These are phyloP conservation scores for Oidiodendron maius DNA, from an alignment of 495 filamentous ascomycete species.

Conservation along the genomic window DNA sequence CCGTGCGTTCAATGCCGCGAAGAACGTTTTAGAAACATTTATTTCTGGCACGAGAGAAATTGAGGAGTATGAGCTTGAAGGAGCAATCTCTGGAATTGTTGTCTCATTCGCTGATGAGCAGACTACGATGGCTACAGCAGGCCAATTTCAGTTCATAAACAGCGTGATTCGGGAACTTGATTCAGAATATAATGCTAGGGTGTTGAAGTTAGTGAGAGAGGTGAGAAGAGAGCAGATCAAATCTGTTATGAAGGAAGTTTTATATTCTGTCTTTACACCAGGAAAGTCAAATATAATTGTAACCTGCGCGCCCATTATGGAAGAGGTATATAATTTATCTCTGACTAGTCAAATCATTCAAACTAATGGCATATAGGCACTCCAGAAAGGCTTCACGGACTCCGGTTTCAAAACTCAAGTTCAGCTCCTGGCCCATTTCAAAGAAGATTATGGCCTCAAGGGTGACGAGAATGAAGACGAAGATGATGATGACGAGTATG, in stretches of 20 bases:
- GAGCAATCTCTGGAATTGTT: constrained; percentile 83
- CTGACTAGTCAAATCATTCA: constrained; percentile 11
- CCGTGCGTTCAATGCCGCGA: constrained; percentile 75
- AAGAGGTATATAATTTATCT: constrained; percentile 56
- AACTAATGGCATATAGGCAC: constrained; percentile 41
- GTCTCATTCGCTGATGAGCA: constrained; percentile 81
- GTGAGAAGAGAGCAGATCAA: constrained; percentile 75
- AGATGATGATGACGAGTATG: constrained; percentile 58
- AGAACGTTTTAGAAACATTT: constrained; percentile 65
- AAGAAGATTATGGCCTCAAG: constrained; percentile 87
- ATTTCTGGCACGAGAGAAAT: constrained; percentile 56
- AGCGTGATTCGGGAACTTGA: constrained; percentile 71
- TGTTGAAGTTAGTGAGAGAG: constrained; percentile 69
- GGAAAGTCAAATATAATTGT: constrained; percentile 75
- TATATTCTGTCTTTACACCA: constrained; percentile 74
- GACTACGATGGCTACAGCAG: constrained; percentile 72
- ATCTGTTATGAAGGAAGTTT: constrained; percentile 62
- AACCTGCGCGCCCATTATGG: constrained; percentile 81
- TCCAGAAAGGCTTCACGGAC: constrained; percentile 62
- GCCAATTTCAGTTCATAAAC: constrained; percentile 72
- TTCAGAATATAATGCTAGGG: constrained; percentile 70
- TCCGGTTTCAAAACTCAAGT: constrained; percentile 75
- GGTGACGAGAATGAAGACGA: constrained; percentile 61
- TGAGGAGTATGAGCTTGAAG: constrained; percentile 79
- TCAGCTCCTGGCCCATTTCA: constrained; percentile 70